These are phyloP conservation scores for Ascochyta viciae-villosae DNA, from an alignment of 2,329 filamentous ascomycete species.

Conservation along the genomic window DNA sequence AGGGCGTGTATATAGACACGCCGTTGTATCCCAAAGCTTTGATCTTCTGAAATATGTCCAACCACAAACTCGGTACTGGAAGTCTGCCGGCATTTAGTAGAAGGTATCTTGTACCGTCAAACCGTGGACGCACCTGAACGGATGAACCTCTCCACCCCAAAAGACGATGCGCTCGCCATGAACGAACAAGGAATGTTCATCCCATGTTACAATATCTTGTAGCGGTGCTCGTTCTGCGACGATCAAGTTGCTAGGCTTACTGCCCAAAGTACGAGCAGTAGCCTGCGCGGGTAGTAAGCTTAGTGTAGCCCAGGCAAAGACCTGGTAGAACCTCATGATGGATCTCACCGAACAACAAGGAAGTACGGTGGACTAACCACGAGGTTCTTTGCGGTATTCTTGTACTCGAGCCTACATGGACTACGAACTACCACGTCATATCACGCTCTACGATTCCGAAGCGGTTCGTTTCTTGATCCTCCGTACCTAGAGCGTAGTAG, in stretches of 20 bases:
- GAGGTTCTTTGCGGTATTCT: neutral
- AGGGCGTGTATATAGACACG: constrained; percentile 78
- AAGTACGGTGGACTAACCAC: neutral
- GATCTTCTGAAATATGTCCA: constrained; percentile 81
- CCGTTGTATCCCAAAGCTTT: constrained; percentile 79
- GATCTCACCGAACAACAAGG: neutral
- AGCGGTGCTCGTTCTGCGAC: constrained; percentile 56
- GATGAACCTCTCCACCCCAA: constrained; percentile 75
- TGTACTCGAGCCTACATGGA: neutral
- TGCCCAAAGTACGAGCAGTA: constrained; percentile 54
- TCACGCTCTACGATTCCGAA: neutral
- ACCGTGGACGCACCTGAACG: constrained; percentile 55
- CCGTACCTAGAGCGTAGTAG: constrained; percentile 1
- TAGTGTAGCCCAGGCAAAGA: constrained; percentile 4
- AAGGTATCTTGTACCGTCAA: neutral
- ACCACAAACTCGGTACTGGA: constrained; percentile 66
- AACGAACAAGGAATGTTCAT: constrained; percentile 73
- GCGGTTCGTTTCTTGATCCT: constrained; percentile 8
- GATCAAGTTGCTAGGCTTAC: constrained; percentile 56
- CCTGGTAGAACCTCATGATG: constrained; percentile 10
- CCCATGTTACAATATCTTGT: constrained; percentile 70
- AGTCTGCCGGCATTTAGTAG: constrained; percentile 48
- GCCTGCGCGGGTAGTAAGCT: constrained; percentile 4
- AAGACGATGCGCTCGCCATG: constrained; percentile 72
- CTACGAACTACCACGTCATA: constrained; percentile 4